A percentile compares a stretch with the other conserved stretches of the same genome.
phyloP scores from a whole-genome alignment of 2,329 filamentous ascomycete genomes.

The Hymenoscyphus occultus region DNA sequence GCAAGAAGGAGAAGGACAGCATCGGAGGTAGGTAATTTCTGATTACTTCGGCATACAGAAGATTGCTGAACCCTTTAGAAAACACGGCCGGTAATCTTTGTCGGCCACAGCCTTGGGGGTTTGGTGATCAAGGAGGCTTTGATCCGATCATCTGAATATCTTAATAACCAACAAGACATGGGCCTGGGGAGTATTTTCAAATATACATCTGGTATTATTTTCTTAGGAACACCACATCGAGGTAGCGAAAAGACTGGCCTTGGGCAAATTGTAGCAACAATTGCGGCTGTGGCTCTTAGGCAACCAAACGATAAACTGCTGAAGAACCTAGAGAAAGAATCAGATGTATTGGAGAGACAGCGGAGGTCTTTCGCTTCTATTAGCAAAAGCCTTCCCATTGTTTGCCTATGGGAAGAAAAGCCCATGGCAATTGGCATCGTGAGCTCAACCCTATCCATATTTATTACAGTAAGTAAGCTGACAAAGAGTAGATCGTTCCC shows the following conservation, averaged over 20 bases:
- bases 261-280: slow-evolving; percentile 1
- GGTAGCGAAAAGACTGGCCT: background rate
- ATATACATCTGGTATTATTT: slow-evolving; percentile 2
- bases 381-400: background rate
- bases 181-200: background rate
- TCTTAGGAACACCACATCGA: slow-evolving; percentile 7
- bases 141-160: slow-evolving; percentile 8
- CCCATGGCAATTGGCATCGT: slow-evolving; percentile 7
- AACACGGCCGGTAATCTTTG: background rate
- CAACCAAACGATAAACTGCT: slow-evolving; percentile 4
- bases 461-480: background rate
- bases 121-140: slow-evolving; percentile 33
- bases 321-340: slow-evolving; percentile 5
- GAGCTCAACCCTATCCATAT: background rate
- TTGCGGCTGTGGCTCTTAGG: background rate
- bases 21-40: background rate
- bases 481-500: background rate
- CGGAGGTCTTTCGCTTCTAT: slow-evolving; percentile 8
- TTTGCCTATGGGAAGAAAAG: slow-evolving; percentile 6
- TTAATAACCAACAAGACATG: background rate
- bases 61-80: background rate
- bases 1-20: background rate
- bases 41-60: background rate
- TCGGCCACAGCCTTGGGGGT: slow-evolving; percentile 13
- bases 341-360: slow-evolving; percentile 8